Evolutionary conservation across 345 rosid genomes (phyloP).

Genomic region (Eutrema heterophyllum): DNA sequence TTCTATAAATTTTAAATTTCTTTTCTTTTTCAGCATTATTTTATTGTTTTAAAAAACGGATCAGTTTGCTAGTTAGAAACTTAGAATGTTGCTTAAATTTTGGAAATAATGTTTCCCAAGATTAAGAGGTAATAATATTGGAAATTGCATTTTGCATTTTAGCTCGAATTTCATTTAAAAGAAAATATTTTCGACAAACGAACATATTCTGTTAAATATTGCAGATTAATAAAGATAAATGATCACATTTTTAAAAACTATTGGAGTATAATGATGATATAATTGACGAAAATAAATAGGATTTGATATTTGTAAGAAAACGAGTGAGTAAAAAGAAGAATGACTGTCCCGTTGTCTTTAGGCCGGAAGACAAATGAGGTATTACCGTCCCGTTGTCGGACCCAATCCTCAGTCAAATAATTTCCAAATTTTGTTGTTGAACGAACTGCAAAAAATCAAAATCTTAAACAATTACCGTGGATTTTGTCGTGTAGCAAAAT

Average conservation of each 20-base stretch:
- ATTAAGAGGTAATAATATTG: too few species aligned
- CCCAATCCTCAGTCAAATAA: background rate
- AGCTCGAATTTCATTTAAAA: too few species aligned
- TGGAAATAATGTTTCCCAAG: too few species aligned
- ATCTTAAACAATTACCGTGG: background rate
- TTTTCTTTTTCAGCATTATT: background rate
- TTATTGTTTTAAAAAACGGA: background rate
- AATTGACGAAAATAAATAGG: background rate
- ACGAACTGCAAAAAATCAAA: background rate
- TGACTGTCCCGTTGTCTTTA: background rate
- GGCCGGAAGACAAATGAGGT: background rate
- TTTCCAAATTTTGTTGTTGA: background rate
- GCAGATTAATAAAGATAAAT: too few species aligned
- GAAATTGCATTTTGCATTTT: too few species aligned
- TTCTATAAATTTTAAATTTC: background rate
- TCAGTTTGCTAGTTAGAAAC: too few species aligned
- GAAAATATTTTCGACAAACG: too few species aligned
- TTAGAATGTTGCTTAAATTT: too few species aligned
- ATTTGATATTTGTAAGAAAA: background rate
- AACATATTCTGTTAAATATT: too few species aligned
- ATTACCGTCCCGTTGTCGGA: slow-evolving; percentile 20
- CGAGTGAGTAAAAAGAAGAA: background rate
- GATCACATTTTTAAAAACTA: too few species aligned
- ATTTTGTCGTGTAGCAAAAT: slow-evolving; percentile 46
- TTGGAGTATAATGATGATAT: too few species aligned